Percentiles rank a stretch among this genome's conserved stretches.
phyloP scores from a whole-genome alignment of 768 basidiomycete genomes.

The Leccinum fibrillosum region DNA sequence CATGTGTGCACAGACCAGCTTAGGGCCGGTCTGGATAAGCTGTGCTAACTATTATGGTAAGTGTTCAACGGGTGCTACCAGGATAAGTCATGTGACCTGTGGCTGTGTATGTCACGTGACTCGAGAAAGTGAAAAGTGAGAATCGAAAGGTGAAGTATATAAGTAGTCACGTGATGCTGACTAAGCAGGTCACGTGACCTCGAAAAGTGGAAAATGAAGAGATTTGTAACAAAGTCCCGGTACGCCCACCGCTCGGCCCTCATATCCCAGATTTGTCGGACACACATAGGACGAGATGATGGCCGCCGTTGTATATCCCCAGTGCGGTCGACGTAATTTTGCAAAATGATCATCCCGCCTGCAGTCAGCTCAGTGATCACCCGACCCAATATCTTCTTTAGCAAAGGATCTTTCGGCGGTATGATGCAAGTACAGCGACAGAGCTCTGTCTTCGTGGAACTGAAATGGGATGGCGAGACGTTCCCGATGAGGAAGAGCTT shows the following conservation, averaged over 20 bases:
- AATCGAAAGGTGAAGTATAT: no score
- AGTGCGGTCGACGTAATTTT: slow-evolving; percentile 48
- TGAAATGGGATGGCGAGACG: slow-evolving; percentile 80
- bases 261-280: slow-evolving; percentile 53
- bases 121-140: no score
- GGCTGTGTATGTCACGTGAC: no score
- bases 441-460: slow-evolving; percentile 71
- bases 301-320: slow-evolving; percentile 38
- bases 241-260: slow-evolving; percentile 60
- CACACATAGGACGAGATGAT: slow-evolving; percentile 51
- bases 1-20: no score
- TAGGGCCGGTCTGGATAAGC: no score
- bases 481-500: slow-evolving; percentile 74
- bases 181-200: no score
- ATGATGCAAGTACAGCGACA: slow-evolving; percentile 66
- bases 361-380: slow-evolving; percentile 73
- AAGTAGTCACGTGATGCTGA: no score
- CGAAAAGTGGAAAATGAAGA: no score
- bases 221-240: no score
- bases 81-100: no score
- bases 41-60: no score
- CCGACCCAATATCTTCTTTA: slow-evolving; percentile 69
- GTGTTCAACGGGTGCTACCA: no score
- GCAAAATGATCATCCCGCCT: slow-evolving; percentile 64
- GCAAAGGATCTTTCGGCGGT: slow-evolving; percentile 47